phyloP scores from a whole-genome alignment of 2,329 filamentous ascomycete species.

The Aspergillus quadrilineatus region DNA sequence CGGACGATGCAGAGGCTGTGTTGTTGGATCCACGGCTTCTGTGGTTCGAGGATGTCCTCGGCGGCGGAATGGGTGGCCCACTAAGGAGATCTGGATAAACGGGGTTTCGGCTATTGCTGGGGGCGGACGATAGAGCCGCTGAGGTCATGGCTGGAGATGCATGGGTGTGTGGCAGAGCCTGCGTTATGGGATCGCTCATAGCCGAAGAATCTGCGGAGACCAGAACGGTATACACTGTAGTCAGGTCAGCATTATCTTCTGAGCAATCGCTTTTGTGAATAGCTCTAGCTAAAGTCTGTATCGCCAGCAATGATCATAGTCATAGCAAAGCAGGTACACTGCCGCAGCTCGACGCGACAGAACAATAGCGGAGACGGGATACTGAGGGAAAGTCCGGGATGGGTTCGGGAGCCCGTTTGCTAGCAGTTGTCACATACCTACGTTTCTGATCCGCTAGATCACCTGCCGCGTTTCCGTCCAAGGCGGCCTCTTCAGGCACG shows the following conservation, averaged over 20 bases:
- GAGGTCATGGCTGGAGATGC: constrained; percentile 42
- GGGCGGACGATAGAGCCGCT: constrained; percentile 27
- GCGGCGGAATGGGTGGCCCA: constrained; percentile 69
- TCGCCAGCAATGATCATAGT: constrained; percentile 49
- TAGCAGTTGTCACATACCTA: constrained; percentile 64
- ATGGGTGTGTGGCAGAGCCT: constrained; percentile 44
- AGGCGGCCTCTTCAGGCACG: constrained; percentile 25
- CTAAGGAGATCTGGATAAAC: constrained; percentile 53
- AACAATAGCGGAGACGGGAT: constrained; percentile 38
- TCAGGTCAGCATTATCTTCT: constrained; percentile 25
- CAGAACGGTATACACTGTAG: constrained; percentile 33
- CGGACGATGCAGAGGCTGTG: constrained; percentile 36
- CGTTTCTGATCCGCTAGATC: constrained; percentile 24
- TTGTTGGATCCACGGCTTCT: constrained; percentile 46
- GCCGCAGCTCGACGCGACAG: neutral
- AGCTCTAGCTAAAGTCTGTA: constrained; percentile 17
- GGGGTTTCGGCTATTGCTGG: constrained; percentile 34
- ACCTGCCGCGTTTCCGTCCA: constrained; percentile 25
- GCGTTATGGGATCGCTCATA: constrained; percentile 48
- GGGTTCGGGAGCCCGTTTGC: constrained; percentile 59
- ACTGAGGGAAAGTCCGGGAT: constrained; percentile 39
- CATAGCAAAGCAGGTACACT: constrained; percentile 34
- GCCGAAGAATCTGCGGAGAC: constrained; percentile 38
- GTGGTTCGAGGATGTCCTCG: constrained; percentile 76
- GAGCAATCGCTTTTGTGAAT: constrained; percentile 12